These are phyloP conservation scores for Chalaropsis ovoidea DNA, from an alignment of 2,329 filamentous ascomycete species.

Conservation along the genomic window DNA sequence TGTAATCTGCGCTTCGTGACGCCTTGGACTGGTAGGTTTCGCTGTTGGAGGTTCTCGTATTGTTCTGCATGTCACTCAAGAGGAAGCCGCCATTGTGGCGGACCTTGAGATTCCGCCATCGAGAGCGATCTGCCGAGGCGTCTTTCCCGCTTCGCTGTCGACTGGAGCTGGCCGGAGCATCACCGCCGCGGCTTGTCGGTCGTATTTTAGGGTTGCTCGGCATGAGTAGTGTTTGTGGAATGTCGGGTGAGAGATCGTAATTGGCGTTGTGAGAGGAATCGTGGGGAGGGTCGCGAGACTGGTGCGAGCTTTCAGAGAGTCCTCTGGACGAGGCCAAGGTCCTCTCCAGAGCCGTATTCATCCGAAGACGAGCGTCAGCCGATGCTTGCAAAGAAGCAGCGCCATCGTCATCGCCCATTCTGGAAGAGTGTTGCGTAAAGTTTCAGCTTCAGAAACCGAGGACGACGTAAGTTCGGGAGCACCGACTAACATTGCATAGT, in stretches of 20 bases:
- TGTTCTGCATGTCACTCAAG: slow-evolving; percentile 37
- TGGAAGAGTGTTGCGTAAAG: neutral
- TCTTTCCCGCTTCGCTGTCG: neutral
- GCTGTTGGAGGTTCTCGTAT: slow-evolving; percentile 28
- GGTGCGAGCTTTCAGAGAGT: slow-evolving; percentile 2
- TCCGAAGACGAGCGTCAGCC: neutral
- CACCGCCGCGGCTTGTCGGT: slow-evolving; percentile 1
- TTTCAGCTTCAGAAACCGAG: slow-evolving; percentile 9
- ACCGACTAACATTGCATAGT: slow-evolving; percentile 13
- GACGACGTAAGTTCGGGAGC: neutral
- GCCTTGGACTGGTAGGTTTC: slow-evolving; percentile 11
- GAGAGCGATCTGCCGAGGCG: slow-evolving; percentile 8
- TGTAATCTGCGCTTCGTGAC: slow-evolving; percentile 12
- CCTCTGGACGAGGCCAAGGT: neutral
- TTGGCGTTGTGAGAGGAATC: slow-evolving; percentile 7
- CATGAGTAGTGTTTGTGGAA: slow-evolving; percentile 7
- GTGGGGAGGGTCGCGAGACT: neutral
- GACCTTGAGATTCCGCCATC: slow-evolving; percentile 34
- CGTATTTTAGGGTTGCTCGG: neutral
- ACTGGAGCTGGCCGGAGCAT: neutral
- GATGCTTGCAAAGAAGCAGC: slow-evolving; percentile 3
- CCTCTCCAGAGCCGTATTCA: neutral
- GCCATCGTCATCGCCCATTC: slow-evolving; percentile 13
- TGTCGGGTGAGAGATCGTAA: slow-evolving; percentile 15
- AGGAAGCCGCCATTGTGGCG: slow-evolving; percentile 44